Percentiles rank a stretch among this genome's conserved stretches.
Conservation (phyloP, 1,284 basidiomycete species). For the Cryptococcus hybrid region DNA sequence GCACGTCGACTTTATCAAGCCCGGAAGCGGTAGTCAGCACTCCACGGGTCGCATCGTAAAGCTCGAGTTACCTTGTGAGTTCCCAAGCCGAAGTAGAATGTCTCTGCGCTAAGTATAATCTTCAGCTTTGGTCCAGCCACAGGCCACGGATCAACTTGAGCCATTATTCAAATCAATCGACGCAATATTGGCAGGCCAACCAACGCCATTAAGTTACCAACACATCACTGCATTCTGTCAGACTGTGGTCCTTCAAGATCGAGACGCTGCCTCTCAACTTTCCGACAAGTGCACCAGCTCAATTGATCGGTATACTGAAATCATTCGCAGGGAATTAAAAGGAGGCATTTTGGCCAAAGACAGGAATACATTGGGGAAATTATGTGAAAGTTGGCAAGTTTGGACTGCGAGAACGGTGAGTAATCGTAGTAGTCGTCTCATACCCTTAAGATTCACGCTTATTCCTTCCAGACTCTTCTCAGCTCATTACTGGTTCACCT, state of each 20-base stretch:
- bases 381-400: constrained; percentile 27
- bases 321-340: constrained; percentile 19
- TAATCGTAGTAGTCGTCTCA: background rate
- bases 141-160: constrained; percentile 9
- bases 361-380: constrained; percentile 23
- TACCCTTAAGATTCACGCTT: background rate
- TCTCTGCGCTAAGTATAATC: background rate
- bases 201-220: constrained; percentile 27
- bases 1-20: background rate
- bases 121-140: background rate
- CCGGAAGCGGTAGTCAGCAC: background rate
- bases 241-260: constrained; percentile 22
- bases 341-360: constrained; percentile 30
- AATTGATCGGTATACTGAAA: too few species aligned
- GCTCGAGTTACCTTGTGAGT: background rate
- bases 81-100: background rate
- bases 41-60: background rate
- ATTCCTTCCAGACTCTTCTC: constrained; percentile 28
- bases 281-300: too few species aligned
- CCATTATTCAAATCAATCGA: constrained; percentile 19
- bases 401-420: constrained; percentile 31
- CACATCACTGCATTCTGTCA: constrained; percentile 26
- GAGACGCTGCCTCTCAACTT: constrained; percentile 9
- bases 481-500: constrained; percentile 46
- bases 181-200: constrained; percentile 24